Evolutionary conservation across 345 rosid genomes (phyloP), one percentile per base, ranked within the genome.

Genomic region (Brassica incana): DNA sequence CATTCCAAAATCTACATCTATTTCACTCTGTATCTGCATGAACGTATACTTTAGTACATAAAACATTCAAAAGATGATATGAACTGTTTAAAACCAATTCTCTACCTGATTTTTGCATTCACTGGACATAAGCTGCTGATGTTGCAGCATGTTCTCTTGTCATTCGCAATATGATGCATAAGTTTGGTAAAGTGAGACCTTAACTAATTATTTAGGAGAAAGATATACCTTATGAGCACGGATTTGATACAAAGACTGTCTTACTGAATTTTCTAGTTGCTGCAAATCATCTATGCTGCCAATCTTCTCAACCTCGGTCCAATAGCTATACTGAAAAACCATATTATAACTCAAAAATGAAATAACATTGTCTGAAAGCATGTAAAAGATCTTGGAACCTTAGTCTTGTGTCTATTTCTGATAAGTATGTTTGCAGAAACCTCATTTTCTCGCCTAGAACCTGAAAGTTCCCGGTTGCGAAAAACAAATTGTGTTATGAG

Each of bases 201-300:
- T 68, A 20, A 77, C 38, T 35, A 25, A 32, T 60, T 60, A 54
- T 16, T 35, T 14, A 45, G 69, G 72, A 59, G 43, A 74, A 56
- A 72, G 64, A 27, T 70, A 79, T 81, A 88, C 92, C 92, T 87
- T 88, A 70, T 83, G 85, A 66, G 73, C 74, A 38, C 38, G 84
- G 62, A 90, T 84, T 80, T 74, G 84, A 69, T 78, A 74, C 65
- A 89, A 86, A 52, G 86, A 84, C 43, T 85, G 88, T 69, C 85
- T 78, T 70, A 89, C 76, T 60, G 91, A 85, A 84, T 78, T 84
- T 82, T 90, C 90, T 85, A 88, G 71, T 69, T 84, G 90, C 71
- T 84, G 83, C 84, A 88, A 67, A 70, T 82, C 81, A 63, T 90
- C 88, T n/a, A 86, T 16, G 63, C 60, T 86, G 71, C 79, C 77